Evolutionary conservation across 306 rosid species (phyloP).

Genomic region (Vigna reflexopilosa): DNA sequence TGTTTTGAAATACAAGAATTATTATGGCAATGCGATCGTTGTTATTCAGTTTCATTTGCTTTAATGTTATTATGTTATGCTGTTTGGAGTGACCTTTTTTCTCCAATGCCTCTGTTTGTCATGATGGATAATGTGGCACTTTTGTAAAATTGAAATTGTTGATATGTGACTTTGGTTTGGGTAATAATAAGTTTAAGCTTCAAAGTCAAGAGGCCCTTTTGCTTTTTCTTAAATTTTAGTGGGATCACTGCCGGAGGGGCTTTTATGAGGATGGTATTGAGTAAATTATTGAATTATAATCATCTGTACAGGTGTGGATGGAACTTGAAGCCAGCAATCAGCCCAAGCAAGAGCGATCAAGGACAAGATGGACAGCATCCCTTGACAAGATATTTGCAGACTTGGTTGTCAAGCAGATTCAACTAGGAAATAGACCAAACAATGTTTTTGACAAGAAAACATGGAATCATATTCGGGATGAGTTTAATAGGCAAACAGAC

Average conservation of each 20-base stretch:
- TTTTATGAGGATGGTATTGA: slow-evolving; percentile 14
- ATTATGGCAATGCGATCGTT: background rate
- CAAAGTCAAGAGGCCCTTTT: background rate
- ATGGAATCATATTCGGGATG: slow-evolving; percentile 83
- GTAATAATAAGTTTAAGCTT: slow-evolving; percentile 23
- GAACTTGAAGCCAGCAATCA: slow-evolving; percentile 61
- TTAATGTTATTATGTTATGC: background rate
- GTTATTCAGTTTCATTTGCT: slow-evolving; percentile 33
- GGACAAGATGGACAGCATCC: slow-evolving; percentile 93
- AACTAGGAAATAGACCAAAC: slow-evolving; percentile 79
- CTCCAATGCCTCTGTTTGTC: slow-evolving; percentile 2
- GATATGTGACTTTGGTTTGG: slow-evolving; percentile 8
- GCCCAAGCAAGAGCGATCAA: slow-evolving; percentile 81
- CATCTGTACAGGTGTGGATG: slow-evolving; percentile 56
- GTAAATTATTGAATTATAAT: slow-evolving; percentile 25
- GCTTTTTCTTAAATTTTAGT: background rate
- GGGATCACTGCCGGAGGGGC: background rate
- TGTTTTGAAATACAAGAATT: slow-evolving; percentile 4
- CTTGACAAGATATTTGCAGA: slow-evolving; percentile 92
- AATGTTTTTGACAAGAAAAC: slow-evolving; percentile 87
- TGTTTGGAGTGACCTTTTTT: slow-evolving; percentile 46
- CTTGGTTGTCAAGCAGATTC: slow-evolving; percentile 84
- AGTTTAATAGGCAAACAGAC: slow-evolving; percentile 75
- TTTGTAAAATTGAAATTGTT: slow-evolving; percentile 9
- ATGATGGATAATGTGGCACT: background rate